phyloP scores from a whole-genome alignment of 768 basidiomycete species.

The Mycena sanguinolenta region DNA sequence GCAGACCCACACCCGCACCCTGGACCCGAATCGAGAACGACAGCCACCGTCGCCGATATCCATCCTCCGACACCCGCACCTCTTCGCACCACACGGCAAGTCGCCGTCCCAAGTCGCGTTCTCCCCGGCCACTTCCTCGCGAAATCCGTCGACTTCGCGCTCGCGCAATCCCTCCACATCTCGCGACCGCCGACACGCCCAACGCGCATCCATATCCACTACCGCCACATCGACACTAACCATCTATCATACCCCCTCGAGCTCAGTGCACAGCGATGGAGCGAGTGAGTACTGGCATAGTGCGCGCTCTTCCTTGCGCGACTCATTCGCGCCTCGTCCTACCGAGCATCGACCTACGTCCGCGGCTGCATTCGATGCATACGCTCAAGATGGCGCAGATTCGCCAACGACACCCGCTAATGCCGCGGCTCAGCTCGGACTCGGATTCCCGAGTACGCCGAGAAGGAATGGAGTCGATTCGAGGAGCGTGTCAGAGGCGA shows the following conservation, averaged over 20 bases:
- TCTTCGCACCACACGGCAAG: conserved; percentile 31
- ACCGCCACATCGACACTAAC: conserved; percentile 54
- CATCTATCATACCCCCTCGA: conserved; percentile 78
- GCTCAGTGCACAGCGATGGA: conserved; percentile 44
- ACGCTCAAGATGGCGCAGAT: too few species aligned
- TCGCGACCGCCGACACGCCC: too few species aligned
- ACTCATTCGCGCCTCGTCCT: too few species aligned
- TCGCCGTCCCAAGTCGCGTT: conserved; percentile 56
- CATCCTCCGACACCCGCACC: conserved; percentile 47
- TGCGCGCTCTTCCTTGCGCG: conserved; percentile 65
- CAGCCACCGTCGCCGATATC: conserved; percentile 39
- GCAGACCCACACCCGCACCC: neutral
- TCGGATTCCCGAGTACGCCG: too few species aligned
- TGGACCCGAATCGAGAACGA: too few species aligned
- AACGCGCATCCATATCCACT: neutral
- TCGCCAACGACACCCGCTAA: too few species aligned
- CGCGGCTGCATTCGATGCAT: too few species aligned
- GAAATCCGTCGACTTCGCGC: conserved; percentile 5
- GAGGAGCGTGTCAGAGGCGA: conserved; percentile 29
- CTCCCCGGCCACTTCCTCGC: conserved; percentile 43
- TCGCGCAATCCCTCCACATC: neutral
- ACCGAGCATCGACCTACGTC: too few species aligned
- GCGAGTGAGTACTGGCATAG: conserved; percentile 65
- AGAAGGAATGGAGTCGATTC: neutral
- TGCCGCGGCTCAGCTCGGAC: too few species aligned